Base-by-base conservation (phyloP, 148 eudicot genomes). In the Arbutus unedo region DNA sequence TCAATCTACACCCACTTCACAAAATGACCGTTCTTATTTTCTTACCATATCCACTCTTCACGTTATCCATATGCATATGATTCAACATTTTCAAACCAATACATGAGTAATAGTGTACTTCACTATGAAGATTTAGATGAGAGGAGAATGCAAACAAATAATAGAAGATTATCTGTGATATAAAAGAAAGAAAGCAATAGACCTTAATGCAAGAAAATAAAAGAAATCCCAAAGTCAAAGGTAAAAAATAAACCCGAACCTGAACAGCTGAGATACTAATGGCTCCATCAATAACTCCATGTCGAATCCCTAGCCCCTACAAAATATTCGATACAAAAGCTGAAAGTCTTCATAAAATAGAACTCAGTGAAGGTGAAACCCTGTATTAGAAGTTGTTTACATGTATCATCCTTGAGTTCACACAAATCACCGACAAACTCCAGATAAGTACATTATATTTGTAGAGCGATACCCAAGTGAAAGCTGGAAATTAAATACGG, bases 191-290 rank as follows among this genome's bases (percentile, higher is more conserved):
- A 8, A 2, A 80, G 50, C 31, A 48, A 23, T 9, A 49, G 5
- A 59, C 8, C 11, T 25, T 50, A 21, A 5, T 44, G 0, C 9
- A 21, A 81, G n/a, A 82, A 41, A 18, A 78, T 57, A 83, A 8
- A 78, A 47, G 38, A 74, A 49, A 43, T 62, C 38, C 11, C 70
- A 19, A 57, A 21, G 76, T 50, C 70, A 16, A 49, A 50, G 45
- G 64, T 80, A 21, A 41, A 62, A 25, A 53, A 38, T n/a, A 80
- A 64, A 25, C 50, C 66, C 79, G 70, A 85, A 96, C 99, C 99
- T 96, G 99, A 83, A 94, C 93, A 68, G 99, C 99, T 77, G 99
- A 96, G 70, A 96, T 94, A 88, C 99, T 96, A 80, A 96, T 94
- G 77, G 98, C 99, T 71, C 99, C 99, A 85, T 96, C 98, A 25